Percentiles rank a stretch among this genome's conserved stretches.
Conservation (phyloP, 345 rosid genomes). For the Gossypium arboreum region DNA sequence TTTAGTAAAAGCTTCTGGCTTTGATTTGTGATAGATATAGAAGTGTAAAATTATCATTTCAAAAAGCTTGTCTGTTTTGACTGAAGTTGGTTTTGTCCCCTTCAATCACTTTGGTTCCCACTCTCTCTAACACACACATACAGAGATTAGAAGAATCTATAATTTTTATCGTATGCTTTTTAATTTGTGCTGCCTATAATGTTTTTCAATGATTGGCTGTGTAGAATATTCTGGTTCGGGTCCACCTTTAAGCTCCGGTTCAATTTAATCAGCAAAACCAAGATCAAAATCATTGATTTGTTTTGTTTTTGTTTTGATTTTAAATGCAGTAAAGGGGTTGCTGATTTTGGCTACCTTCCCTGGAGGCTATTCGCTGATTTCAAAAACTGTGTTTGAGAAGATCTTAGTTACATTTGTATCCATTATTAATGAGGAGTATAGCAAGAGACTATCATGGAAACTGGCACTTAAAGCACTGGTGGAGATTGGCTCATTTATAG, state of each 20-base stretch:
- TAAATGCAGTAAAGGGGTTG: constrained; percentile 78
- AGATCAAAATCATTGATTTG: not conserved
- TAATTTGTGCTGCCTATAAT: not conserved
- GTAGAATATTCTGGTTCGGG: not conserved
- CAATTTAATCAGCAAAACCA: not conserved
- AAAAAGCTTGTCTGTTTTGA: not conserved
- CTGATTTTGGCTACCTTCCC: constrained; percentile 59
- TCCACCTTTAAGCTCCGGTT: not conserved
- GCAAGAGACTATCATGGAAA: constrained; percentile 51
- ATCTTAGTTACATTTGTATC: constrained; percentile 56
- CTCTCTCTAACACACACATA: not conserved
- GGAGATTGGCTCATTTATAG: constrained; percentile 61
- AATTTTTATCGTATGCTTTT: not conserved
- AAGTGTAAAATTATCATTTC: not conserved
- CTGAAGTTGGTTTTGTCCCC: not conserved
- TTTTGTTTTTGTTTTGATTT: constrained; percentile 18
- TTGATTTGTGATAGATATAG: not conserved
- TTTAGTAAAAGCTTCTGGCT: not conserved
- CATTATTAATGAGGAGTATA: constrained; percentile 40
- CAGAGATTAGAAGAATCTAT: not conserved
- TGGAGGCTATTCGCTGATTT: constrained; percentile 44
- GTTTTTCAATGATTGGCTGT: not conserved
- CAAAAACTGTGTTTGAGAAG: constrained; percentile 54
- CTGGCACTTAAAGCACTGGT: constrained; percentile 66
- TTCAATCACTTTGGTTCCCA: not conserved